Conservation (phyloP, 2,329 filamentous ascomycete species). For the Arthrobotrys musiformis region DNA sequence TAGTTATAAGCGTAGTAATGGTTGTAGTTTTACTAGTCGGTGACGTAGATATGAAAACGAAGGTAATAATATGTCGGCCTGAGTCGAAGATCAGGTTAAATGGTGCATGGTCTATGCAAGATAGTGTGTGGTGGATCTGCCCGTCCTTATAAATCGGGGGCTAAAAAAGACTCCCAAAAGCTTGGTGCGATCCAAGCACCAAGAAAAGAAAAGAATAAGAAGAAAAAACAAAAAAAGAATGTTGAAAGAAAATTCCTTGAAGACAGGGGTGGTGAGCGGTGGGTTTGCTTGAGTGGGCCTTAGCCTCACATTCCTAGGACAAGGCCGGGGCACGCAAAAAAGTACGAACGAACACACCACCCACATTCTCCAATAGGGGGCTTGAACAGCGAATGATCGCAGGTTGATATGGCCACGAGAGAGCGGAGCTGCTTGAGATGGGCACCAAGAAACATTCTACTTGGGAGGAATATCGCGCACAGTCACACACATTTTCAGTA, state of each 20-base stretch:
- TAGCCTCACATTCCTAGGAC: conserved; percentile 54
- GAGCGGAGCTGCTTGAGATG: conserved; percentile 9
- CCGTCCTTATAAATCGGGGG: conserved; percentile 55
- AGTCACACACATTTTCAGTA: conserved; percentile 1
- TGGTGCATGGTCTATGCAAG: conserved; percentile 53
- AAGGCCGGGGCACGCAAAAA: conserved; percentile 45
- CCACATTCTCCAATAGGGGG: conserved; percentile 53
- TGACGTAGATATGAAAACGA: conserved; percentile 22
- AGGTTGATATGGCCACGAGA: conserved; percentile 29
- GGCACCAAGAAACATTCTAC: conserved; percentile 10
- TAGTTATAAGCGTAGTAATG: background rate
- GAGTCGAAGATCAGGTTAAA: conserved; percentile 51
- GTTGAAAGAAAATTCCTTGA: conserved; percentile 51
- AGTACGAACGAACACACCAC: too few relatives aligned
- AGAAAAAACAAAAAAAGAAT: conserved; percentile 34
- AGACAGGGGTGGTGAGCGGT: conserved; percentile 16
- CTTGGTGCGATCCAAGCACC: conserved; percentile 28
- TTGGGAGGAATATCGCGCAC: conserved; percentile 21
- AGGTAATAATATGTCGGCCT: conserved; percentile 42
- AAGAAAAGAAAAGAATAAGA: conserved; percentile 14
- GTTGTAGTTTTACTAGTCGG: background rate
- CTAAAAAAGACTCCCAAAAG: conserved; percentile 43
- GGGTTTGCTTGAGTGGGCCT: conserved; percentile 33
- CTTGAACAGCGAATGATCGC: conserved; percentile 23
- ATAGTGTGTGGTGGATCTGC: conserved; percentile 46